These are phyloP conservation scores for Penicillium subrubescens DNA, from an alignment of 495 filamentous ascomycete species.

Conservation along the genomic window DNA sequence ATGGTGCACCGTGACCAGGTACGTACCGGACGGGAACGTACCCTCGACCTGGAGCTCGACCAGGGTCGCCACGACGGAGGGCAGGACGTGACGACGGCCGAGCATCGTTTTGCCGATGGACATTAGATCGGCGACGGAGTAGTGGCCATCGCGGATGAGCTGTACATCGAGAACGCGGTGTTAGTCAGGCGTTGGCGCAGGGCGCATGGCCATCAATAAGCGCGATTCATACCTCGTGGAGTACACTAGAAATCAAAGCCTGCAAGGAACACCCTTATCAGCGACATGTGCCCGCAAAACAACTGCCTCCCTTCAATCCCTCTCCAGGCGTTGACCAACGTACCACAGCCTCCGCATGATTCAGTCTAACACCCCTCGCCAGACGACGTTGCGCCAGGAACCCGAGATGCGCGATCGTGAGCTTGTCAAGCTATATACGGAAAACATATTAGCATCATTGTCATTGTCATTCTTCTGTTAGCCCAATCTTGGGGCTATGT, in stretches of 20 bases:
- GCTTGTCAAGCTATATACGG: conserved; percentile 81
- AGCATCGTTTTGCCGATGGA: conserved; percentile 87
- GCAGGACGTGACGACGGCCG: conserved; percentile 89
- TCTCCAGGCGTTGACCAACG: conserved; percentile 25
- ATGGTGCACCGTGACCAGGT: conserved; percentile 92
- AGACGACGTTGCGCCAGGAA: conserved; percentile 86
- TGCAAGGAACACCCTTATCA: conserved; percentile 29
- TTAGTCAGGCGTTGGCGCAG: conserved; percentile 12
- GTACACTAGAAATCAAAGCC: conserved; percentile 86
- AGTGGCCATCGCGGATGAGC: conserved; percentile 95
- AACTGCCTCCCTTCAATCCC: too few relatives aligned
- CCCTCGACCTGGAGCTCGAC: conserved; percentile 90
- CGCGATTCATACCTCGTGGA: conserved; percentile 73
- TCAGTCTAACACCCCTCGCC: conserved; percentile 84
- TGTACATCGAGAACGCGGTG: conserved; percentile 21
- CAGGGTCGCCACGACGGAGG: conserved; percentile 75
- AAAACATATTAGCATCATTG: neutral
- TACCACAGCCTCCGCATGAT: conserved; percentile 90
- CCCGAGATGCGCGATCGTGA: conserved; percentile 87
- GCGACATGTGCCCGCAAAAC: neutral
- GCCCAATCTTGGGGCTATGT: conserved; percentile 1
- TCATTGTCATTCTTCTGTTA: neutral
- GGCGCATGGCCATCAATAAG: neutral
- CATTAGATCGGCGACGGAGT: conserved; percentile 93
- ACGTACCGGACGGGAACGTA: conserved; percentile 88